Evolutionary conservation across 2,329 filamentous ascomycete genomes (phyloP), one percentile per base, ranked within the genome.

Genomic region (Capronia coronata): DNA sequence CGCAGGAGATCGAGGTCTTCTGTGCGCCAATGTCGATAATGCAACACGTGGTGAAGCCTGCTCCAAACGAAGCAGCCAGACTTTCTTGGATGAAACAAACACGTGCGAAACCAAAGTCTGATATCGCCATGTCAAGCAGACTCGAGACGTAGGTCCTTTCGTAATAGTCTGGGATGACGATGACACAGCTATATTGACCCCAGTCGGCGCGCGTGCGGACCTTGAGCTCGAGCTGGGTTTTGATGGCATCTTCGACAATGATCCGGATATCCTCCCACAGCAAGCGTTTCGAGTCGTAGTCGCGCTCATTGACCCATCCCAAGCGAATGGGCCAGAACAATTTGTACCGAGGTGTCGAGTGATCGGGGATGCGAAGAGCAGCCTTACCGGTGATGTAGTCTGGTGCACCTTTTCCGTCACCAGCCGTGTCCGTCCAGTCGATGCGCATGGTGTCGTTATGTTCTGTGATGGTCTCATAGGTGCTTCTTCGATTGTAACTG

Each of bases 41-140:
- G 61, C 93, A 98, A 16, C 88, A 86, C 55, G 87, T 88, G 1
- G 90, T 94, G 63, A 94, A 96, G 6, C 93, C 93, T 2, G 91
- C 93, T 10, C 93, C 93, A 65, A 95, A 98, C 0, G 89, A 93
- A 2, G 90, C 91, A 0, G 91, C 90, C 63, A 97, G 80, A 63
- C 89, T 94, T 70, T 98, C 93, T 67, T 98, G 93, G 51, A 97
- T 89, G 64, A 98, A 94, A 65, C 87, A 94, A 42, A 96, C 83
- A 48, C 85, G 83, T 56, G 80, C 85, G 65, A 98, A 95, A 49
- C 89, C 85, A 63, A 96, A 93, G 70, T 91, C 90, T 41, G 80
- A 83, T 73, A 97, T 84, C 60, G 91, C 81, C 52, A 93, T 87
- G 48, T 90, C 84, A 35, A 98, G 74, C 8, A 94, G 73, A 64